Evolutionary conservation across 345 rosid species (phyloP).

Genomic region (Pseudoturritis turrita): DNA sequence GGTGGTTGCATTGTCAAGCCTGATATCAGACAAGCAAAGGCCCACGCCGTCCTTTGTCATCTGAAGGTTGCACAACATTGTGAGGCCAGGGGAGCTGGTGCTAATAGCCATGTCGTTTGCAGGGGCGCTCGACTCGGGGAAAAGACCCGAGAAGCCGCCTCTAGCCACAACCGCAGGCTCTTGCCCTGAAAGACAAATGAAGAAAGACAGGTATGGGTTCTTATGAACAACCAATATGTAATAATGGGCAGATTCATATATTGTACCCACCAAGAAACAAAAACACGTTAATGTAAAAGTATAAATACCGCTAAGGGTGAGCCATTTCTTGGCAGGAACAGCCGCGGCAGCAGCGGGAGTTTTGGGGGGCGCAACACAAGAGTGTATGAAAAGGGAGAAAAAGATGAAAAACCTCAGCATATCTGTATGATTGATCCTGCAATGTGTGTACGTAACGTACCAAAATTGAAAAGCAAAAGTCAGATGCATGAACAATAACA

Average conservation of each 20-base stretch:
- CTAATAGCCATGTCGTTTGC: slow-evolving; percentile 42
- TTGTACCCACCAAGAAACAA: too few relatives aligned
- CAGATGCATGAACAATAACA: not conserved
- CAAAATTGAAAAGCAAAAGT: not conserved
- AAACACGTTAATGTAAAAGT: not conserved
- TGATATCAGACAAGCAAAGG: slow-evolving; percentile 54
- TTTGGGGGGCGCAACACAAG: slow-evolving; percentile 31
- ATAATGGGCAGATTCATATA: not conserved
- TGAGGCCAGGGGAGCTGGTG: slow-evolving; percentile 28
- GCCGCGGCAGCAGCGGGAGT: not conserved
- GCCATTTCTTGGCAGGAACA: slow-evolving; percentile 49
- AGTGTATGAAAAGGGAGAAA: slow-evolving; percentile 38
- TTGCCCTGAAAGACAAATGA: slow-evolving; percentile 39
- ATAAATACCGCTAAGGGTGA: slow-evolving; percentile 44
- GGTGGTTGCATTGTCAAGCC: slow-evolving; percentile 54
- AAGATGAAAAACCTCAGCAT: slow-evolving; percentile 48
- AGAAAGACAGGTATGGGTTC: not conserved
- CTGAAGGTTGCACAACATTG: slow-evolving; percentile 64
- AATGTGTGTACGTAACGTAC: slow-evolving; percentile 13
- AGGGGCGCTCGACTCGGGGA: slow-evolving; percentile 54
- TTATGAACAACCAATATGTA: not conserved
- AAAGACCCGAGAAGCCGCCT: slow-evolving; percentile 80
- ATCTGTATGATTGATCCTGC: slow-evolving; percentile 3
- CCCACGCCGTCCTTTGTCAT: slow-evolving; percentile 63
- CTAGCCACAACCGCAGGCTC: slow-evolving; percentile 64